These are phyloP conservation scores for Stropharia rugosoannulata DNA, from an alignment of 768 basidiomycete species.

Conservation along the genomic window DNA sequence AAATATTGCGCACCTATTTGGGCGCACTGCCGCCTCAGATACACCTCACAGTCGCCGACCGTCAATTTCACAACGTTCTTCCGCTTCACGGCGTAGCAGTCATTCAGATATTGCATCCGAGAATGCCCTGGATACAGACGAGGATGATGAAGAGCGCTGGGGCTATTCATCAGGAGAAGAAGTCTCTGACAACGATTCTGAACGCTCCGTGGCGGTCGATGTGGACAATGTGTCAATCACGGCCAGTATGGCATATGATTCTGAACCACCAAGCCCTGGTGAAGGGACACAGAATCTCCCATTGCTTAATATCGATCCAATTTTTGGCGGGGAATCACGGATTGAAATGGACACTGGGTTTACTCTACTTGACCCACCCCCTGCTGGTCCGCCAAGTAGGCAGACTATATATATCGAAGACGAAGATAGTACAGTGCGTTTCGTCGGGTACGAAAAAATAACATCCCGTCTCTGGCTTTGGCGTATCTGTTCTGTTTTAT, in stretches of 20 bases:
- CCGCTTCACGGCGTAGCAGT: constrained; percentile 51
- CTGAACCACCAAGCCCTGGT: constrained; percentile 63
- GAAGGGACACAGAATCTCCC: constrained; percentile 54
- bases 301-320: constrained; percentile 67
- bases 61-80: constrained; percentile 61
- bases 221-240: constrained; percentile 44
- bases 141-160: constrained; percentile 78
- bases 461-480: constrained; percentile 65
- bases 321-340: constrained; percentile 82
- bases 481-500: constrained; percentile 65
- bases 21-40: constrained; percentile 39
- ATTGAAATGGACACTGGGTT: constrained; percentile 77
- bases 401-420: constrained; percentile 87
- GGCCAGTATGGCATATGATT: constrained; percentile 71
- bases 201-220: constrained; percentile 28
- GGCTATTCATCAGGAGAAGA: constrained; percentile 90
- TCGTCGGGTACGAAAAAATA: constrained; percentile 80
- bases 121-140: constrained; percentile 51
- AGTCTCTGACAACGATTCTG: constrained; percentile 45
- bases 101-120: constrained; percentile 61
- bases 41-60: constrained; percentile 41
- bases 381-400: constrained; percentile 78
- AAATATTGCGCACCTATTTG: constrained; percentile 69
- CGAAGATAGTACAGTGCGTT: constrained; percentile 85
- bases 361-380: constrained; percentile 65